Percentiles rank a stretch among this genome's conserved stretches.
These are phyloP conservation scores for Sporopachydermia quercuum DNA, from an alignment of 805 yeast genomes.

Conservation along the genomic window DNA sequence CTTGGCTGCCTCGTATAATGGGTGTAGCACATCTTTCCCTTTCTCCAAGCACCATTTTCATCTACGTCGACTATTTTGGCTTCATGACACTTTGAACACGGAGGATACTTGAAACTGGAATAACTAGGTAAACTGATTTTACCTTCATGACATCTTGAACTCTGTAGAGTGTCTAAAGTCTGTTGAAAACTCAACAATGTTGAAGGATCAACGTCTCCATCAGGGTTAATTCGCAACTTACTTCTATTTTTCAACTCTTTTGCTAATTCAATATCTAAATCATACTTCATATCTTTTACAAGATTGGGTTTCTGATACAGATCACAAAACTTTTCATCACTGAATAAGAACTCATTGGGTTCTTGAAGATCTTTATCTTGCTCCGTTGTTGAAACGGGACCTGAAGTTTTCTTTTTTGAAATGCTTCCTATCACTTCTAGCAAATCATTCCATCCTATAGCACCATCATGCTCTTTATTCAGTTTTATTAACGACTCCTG, in stretches of 20 bases:
- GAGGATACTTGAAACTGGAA: constrained; percentile 13
- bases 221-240: constrained; percentile 1
- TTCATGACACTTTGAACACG: constrained; percentile 10
- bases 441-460: constrained; percentile 8
- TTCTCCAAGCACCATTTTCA: constrained; percentile 8
- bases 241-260: background rate
- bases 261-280: background rate
- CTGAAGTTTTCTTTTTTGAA: constrained; percentile 1
- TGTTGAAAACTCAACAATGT: background rate
- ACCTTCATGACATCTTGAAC: background rate
- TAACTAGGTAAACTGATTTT: constrained; percentile 5
- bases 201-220: constrained; percentile 2
- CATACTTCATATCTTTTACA: constrained; percentile 1
- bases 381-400: background rate
- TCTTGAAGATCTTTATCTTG: background rate
- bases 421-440: constrained; percentile 3
- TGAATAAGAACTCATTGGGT: background rate
- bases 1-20: constrained; percentile 6
- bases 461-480: constrained; percentile 12
- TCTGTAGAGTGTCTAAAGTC: background rate
- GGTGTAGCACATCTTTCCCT: constrained; percentile 3
- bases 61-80: constrained; percentile 4
- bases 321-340: background rate
- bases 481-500: constrained; percentile 8
- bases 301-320: background rate